phyloP scores from a whole-genome alignment of 805 yeast genomes.

The Teunomyces atbi region DNA sequence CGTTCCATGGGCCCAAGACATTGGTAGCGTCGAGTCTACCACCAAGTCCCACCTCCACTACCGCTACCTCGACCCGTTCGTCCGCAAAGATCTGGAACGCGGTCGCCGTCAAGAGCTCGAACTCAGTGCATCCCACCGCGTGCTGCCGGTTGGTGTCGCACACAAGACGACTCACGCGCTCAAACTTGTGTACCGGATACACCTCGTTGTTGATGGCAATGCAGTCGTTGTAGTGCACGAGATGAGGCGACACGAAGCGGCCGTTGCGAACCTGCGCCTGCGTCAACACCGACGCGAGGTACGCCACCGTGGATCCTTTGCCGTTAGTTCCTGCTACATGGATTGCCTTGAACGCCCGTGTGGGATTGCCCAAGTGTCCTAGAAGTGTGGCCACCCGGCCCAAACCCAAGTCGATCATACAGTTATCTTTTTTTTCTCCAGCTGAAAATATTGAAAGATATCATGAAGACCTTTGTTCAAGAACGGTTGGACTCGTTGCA shows the following conservation, averaged over 20 bases:
- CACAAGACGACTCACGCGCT: constrained; percentile 43
- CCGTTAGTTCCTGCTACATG: constrained; percentile 98
- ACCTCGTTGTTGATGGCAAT: constrained; percentile 64
- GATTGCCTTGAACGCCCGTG: constrained; percentile 58
- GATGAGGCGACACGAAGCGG: constrained; percentile 86
- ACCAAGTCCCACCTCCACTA: constrained; percentile 94
- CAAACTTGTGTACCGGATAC: constrained; percentile 47
- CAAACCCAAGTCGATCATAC: constrained; percentile 41
- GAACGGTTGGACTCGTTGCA: constrained; percentile 52
- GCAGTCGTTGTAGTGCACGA: constrained; percentile 71
- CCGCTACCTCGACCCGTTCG: constrained; percentile 64
- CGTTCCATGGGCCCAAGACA: constrained; percentile 41
- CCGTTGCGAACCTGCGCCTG: constrained; percentile 56
- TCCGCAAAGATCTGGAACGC: constrained; percentile 75
- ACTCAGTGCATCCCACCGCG: constrained; percentile 74
- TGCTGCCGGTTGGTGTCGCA: constrained; percentile 34
- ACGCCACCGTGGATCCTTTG: constrained; percentile 89
- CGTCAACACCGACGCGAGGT: constrained; percentile 63
- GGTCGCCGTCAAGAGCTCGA: constrained; percentile 80
- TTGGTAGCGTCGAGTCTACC: constrained; percentile 90
- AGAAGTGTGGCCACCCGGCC: constrained; percentile 32
- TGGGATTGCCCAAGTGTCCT: constrained; percentile 64
- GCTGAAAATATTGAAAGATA: no score
- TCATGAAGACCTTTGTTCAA: constrained; percentile 38
- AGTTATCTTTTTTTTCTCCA: no score